Conservation (phyloP, 208 protist species). For the Acanthamoeba comandoni region DNA sequence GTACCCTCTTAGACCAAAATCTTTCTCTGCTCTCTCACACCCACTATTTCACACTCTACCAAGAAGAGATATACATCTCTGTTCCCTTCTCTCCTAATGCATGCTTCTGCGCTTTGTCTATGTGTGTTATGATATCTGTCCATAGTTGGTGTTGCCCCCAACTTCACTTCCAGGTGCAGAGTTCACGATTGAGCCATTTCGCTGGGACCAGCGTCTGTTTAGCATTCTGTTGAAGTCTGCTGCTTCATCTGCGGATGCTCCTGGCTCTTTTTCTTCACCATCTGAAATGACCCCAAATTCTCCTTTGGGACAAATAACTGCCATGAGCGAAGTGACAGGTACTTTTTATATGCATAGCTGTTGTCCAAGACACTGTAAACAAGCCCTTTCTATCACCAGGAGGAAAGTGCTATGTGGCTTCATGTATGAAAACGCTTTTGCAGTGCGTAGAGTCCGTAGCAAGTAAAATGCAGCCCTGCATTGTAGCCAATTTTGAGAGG, state of each 20-base stretch:
- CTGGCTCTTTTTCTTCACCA: not conserved
- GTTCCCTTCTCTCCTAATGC: not conserved
- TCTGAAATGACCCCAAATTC: not conserved
- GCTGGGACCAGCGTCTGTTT: conserved; percentile 82
- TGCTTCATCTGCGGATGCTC: not conserved
- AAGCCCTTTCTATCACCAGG: conserved; percentile 38
- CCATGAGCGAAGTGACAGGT: conserved; percentile 31
- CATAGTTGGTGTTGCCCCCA: conserved; percentile 55
- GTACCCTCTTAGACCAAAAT: not conserved
- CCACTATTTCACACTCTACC: not conserved
- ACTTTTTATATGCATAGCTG: not conserved
- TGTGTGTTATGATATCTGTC: no score
- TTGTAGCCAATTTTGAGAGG: conserved; percentile 40
- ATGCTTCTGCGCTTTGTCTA: not conserved
- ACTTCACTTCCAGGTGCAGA: conserved; percentile 67
- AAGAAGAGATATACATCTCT: not conserved
- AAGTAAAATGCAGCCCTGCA: conserved; percentile 1
- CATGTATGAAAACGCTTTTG: conserved; percentile 76
- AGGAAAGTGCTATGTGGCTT: conserved; percentile 78
- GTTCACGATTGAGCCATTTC: conserved; percentile 76
- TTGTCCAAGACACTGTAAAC: not conserved
- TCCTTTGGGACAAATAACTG: conserved; percentile 10
- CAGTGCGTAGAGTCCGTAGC: conserved; percentile 34
- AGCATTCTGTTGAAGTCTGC: conserved; percentile 61
- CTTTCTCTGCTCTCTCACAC: no score